Percentiles rank a stretch among this genome's conserved stretches.
phyloP scores from a whole-genome alignment of 1,284 basidiomycete genomes.

The Boletellus deceptivus region DNA sequence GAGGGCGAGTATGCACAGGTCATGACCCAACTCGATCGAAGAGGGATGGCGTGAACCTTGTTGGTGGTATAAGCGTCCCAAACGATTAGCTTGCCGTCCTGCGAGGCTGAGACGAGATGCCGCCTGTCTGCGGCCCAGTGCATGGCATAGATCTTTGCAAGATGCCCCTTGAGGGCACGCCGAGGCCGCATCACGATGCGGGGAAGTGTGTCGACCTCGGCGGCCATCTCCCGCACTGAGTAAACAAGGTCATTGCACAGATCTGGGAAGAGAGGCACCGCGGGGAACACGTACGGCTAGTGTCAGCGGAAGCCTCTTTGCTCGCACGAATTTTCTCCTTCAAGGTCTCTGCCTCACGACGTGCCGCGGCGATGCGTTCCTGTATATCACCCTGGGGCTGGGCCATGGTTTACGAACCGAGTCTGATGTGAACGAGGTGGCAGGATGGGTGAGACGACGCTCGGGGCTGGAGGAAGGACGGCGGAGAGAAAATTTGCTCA shows the following conservation, averaged over 20 bases:
- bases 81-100: conserved; percentile 98
- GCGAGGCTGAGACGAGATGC: conserved; percentile 97
- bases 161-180: conserved; percentile 92
- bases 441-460: background rate
- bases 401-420: conserved; percentile 49
- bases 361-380: conserved; percentile 92
- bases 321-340: conserved; percentile 97
- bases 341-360: conserved; percentile 92
- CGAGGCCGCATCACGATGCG: conserved; percentile 95
- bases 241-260: conserved; percentile 19
- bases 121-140: conserved; percentile 97
- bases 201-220: conserved; percentile 92
- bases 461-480: conserved; percentile 2
- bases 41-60: conserved; percentile 98
- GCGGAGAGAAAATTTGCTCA: conserved; percentile 26
- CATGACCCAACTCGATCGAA: conserved; percentile 99
- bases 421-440: conserved; percentile 4
- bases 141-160: conserved; percentile 99
- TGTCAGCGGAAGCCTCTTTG: conserved; percentile 94
- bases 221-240: conserved; percentile 92
- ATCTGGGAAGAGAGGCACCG: background rate
- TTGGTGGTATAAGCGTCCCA: conserved; percentile 99
- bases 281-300: conserved; percentile 71
- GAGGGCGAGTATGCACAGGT: conserved; percentile 98
- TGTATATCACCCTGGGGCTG: conserved; percentile 86